Evolutionary conservation across 768 basidiomycete species (phyloP).

Genomic region (Omphalotus guepiniiformis): DNA sequence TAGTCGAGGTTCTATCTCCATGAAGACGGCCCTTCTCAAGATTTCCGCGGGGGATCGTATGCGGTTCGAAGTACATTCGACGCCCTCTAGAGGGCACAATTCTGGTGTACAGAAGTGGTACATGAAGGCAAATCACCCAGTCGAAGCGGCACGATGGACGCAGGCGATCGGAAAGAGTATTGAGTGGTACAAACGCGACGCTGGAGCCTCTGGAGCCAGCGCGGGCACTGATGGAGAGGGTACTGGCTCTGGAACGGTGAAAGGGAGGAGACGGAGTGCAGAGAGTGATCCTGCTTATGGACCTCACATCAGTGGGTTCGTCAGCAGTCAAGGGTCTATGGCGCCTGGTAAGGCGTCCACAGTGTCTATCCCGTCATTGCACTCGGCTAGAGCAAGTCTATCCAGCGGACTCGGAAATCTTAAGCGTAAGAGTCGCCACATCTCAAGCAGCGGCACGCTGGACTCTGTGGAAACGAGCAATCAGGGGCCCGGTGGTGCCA

Average conservation of each 20-base stretch:
- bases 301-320: neutral
- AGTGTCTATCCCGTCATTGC: neutral
- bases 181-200: slow-evolving; percentile 58
- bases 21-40: slow-evolving; percentile 73
- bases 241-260: neutral
- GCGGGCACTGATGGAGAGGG: slow-evolving; percentile 11
- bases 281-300: neutral
- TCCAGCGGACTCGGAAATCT: neutral
- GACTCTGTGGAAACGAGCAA: neutral
- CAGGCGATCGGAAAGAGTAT: slow-evolving; percentile 71
- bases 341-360: neutral
- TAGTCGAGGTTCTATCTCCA: slow-evolving; percentile 82
- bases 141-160: slow-evolving; percentile 86
- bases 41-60: slow-evolving; percentile 50
- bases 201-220: slow-evolving; percentile 4
- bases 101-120: slow-evolving; percentile 64
- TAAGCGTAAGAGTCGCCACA: slow-evolving; percentile 3
- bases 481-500: no score
- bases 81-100: slow-evolving; percentile 41
- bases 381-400: neutral
- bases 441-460: neutral
- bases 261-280: neutral
- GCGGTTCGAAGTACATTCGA: slow-evolving; percentile 80
- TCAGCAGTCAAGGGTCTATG: neutral
- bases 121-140: slow-evolving; percentile 81